Evolutionary conservation across 2,329 filamentous ascomycete species (phyloP), one percentile per base, ranked within the genome.

Genomic region (Cladosporium sp.): DNA sequence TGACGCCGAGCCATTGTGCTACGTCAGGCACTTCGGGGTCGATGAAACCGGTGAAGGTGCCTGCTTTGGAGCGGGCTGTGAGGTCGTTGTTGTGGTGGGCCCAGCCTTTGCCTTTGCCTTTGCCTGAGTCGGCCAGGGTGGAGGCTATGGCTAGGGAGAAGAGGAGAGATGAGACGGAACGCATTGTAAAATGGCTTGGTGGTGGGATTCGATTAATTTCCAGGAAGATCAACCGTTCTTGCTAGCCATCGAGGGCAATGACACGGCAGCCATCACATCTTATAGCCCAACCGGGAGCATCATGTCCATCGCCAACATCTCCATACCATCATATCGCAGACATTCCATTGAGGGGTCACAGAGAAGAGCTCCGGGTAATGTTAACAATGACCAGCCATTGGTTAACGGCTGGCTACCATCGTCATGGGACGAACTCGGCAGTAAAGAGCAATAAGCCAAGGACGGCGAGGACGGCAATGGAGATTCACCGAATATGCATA

Each of bases 51-150:
- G 51, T 56, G 32, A 64, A 56, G 5, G 30, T 48, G 28, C 32
- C 59, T 51, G 36, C 54, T 13, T 59, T 63, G 3, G 66, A 63
- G 21, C 58, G 53, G 11, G 64, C 64, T 6, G 26, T 65, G 18
- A 67, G 39, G 1, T 60, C 58, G 51, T 65, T 39, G 28, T 5
- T 1, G 10, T 16, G 8, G 13, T 23, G 26, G 13, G 3, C 7
- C 39, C 58, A 48, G 43, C 3, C 10, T 51, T 39, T 61, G 28
- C 56, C 25, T 26, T n/a, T 21, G 30, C 28, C 46, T 36, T 28
- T 36, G 46, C 36, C 21, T 18, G 56, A 36, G 7, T n/a, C 16
- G 25, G 23, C 56, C 10, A 58, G 56, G 56, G 23, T 11, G 23
- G 49, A 53, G 6, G 49, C 32, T 18, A 53, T 53, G 16, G 49